These are phyloP conservation scores for Neurospora sp. DNA, from an alignment of 495 filamentous ascomycete genomes.

Conservation along the genomic window DNA sequence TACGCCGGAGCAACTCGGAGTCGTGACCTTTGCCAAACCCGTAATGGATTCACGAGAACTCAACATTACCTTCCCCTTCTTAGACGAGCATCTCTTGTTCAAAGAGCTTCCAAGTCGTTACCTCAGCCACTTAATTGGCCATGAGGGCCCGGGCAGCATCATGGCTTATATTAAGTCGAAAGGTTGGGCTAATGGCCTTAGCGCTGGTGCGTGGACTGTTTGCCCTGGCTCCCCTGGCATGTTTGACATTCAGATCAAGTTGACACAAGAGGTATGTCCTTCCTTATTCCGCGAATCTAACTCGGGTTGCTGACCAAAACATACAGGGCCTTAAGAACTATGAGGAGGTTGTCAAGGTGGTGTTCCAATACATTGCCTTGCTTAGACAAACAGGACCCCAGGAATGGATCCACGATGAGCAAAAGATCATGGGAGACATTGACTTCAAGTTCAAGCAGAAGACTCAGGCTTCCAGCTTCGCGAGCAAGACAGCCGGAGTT, in stretches of 20 bases:
- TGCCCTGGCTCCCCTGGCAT: slow-evolving; percentile 73
- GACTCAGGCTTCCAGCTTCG: slow-evolving; percentile 76
- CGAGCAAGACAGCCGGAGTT: slow-evolving; percentile 63
- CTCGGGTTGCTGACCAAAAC: slow-evolving; percentile 4
- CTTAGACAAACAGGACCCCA: slow-evolving; percentile 72
- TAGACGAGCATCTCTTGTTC: slow-evolving; percentile 78
- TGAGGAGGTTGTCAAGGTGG: slow-evolving; percentile 71
- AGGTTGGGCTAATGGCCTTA: slow-evolving; percentile 86
- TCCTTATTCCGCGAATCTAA: neutral
- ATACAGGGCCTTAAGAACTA: slow-evolving; percentile 59
- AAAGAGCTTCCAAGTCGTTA: slow-evolving; percentile 83
- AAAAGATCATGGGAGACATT: slow-evolving; percentile 79
- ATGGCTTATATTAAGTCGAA: slow-evolving; percentile 90
- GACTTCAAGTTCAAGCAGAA: slow-evolving; percentile 95
- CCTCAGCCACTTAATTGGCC: slow-evolving; percentile 86
- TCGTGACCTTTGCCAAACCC: slow-evolving; percentile 86
- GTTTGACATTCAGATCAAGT: slow-evolving; percentile 67
- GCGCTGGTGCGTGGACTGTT: slow-evolving; percentile 63
- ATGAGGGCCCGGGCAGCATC: slow-evolving; percentile 95
- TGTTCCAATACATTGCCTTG: slow-evolving; percentile 92
- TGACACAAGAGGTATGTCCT: slow-evolving; percentile 66
- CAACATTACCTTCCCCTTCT: slow-evolving; percentile 79
- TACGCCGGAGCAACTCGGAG: slow-evolving; percentile 56
- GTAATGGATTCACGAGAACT: slow-evolving; percentile 87
- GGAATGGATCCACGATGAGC: slow-evolving; percentile 87